Percentiles rank a stretch among this genome's conserved stretches.
phyloP scores from a whole-genome alignment of 2,329 filamentous ascomycete genomes.

The Talaromyces pinophilus region DNA sequence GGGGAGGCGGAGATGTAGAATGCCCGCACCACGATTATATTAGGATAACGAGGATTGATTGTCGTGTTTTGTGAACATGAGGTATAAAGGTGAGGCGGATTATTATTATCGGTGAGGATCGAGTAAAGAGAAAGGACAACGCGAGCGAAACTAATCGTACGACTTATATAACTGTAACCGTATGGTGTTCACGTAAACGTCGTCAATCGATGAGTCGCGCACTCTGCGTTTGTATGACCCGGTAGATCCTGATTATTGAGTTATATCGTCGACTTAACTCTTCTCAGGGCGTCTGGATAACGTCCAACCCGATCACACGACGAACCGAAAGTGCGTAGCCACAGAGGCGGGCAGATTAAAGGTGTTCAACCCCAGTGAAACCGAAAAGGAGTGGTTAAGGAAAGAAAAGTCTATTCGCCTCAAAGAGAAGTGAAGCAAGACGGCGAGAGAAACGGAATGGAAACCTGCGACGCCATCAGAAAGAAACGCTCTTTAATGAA shows the following conservation, averaged over 20 bases:
- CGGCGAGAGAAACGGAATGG: not conserved
- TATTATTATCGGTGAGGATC: not conserved
- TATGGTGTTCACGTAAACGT: not conserved
- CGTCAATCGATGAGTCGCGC: not conserved
- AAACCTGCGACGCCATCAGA: conserved; percentile 10
- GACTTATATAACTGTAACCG: not conserved
- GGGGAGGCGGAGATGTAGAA: not conserved
- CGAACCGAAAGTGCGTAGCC: not conserved
- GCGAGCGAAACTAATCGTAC: not conserved
- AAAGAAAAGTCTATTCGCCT: not conserved
- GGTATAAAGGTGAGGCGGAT: not conserved
- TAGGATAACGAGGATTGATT: not conserved
- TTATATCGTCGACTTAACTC: not conserved
- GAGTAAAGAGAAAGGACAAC: not conserved
- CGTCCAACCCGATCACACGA: not conserved
- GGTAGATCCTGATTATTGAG: not conserved
- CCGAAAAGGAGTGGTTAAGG: not conserved
- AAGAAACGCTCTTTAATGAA: conserved; percentile 1
- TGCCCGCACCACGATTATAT: conserved; percentile 1
- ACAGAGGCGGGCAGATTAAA: not conserved
- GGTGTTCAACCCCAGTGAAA: not conserved
- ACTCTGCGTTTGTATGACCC: not conserved
- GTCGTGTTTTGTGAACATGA: not conserved
- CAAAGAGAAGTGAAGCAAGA: not conserved
- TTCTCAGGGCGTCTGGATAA: not conserved